Percentiles rank a stretch among this genome's conserved stretches.
Conservation (phyloP, 176 grass and related monocot species). For the Aegilops umbellulata region DNA sequence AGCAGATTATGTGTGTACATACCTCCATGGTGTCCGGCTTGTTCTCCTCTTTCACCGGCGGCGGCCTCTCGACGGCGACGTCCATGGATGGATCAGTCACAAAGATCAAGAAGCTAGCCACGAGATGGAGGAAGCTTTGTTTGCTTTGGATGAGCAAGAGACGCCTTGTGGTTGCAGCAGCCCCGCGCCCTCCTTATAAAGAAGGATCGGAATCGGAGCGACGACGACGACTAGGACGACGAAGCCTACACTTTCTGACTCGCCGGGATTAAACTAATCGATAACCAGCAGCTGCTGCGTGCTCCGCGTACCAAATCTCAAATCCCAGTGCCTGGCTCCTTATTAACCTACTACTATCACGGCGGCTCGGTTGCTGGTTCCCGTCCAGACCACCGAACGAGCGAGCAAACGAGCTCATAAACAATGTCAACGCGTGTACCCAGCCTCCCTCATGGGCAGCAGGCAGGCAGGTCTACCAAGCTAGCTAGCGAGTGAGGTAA, state of each 20-base stretch:
- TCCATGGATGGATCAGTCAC: conserved; percentile 30
- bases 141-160: background rate
- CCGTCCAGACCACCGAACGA: background rate
- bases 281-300: background rate
- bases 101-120: background rate
- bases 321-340: conserved; percentile 30
- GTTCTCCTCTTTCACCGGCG: conserved; percentile 35
- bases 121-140: background rate
- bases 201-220: background rate
- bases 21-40: conserved; percentile 16
- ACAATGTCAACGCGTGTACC: conserved; percentile 45
- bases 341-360: background rate
- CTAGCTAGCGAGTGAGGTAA: conserved; percentile 10
- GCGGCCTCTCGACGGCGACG: conserved; percentile 33
- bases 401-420: background rate
- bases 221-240: background rate
- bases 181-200: conserved; percentile 37
- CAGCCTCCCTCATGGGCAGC: conserved; percentile 11
- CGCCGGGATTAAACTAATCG: background rate
- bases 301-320: background rate
- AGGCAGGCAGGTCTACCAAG: background rate
- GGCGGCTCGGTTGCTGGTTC: background rate
- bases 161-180: conserved; percentile 16
- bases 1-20: background rate
- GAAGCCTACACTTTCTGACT: conserved; percentile 64